Base-by-base conservation (phyloP, 192 early-diverging fungal genomes). In the Entomortierella lignicola region DNA sequence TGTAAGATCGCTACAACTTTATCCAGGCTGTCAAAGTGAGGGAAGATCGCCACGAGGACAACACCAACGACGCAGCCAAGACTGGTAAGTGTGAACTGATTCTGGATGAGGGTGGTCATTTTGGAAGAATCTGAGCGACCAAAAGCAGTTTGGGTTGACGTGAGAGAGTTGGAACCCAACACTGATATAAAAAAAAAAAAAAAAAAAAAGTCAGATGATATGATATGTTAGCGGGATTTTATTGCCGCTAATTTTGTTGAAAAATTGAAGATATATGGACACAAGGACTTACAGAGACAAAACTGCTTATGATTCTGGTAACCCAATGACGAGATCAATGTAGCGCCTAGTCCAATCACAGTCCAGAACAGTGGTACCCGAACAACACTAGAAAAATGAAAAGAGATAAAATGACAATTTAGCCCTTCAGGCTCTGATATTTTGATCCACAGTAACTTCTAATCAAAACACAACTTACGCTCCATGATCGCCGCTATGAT, bases 271-370 rank as follows among this genome's bases (percentile, higher is more conserved):
- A 42, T 3, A 13, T 8, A 48, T 30, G 17, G 44, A 30, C 11
- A 48, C 26, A 4, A 26, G 43, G 31, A 71, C 69, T 29, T 83
- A 89, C 88, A 77, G 80, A 63, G 48, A 27, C 82, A 82, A 61
- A 85, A 87, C 30, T 83, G 72, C 48, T 82, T 75, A 54, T 89
- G 88, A 57, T 89, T 89, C 63, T 81, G 72, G 37, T 85, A 80
- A 10, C 68, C 77, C 13, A 89, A 69, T 43, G 85, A 72, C 13
- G 86, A 83, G 17, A 89, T 27, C 37, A 83, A 73, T 0, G 85
- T 81, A 0, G 79, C 77, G 5, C 71, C 79, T 2, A 89, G 61
- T 7, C 71, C 79, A 25, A 83, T 15, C 6, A 85, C 15, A 1
- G 85, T 57, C 60, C 81, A 77, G 41, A 85, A 60, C 4, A 85